Base-by-base conservation (phyloP, 345 rosid genomes). In the Eucalyptus regnans region DNA sequence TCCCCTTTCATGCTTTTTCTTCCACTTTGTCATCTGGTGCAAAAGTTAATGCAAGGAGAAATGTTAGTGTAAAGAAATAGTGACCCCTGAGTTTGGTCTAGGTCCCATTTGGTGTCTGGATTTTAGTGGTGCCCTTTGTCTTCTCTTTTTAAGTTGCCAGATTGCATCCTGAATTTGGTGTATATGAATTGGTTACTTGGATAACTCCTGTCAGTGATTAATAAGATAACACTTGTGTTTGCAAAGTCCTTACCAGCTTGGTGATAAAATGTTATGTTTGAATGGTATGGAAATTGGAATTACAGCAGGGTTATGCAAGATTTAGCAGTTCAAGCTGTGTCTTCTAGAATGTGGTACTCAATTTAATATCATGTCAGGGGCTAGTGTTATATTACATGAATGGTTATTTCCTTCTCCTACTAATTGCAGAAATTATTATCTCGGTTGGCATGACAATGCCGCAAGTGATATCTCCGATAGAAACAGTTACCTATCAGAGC, bases 391-490 rank as follows among this genome's bases (percentile, higher is more conserved):
- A 62, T 54, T 12, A n/a, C 86, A 33, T 25, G 56, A 64, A 43
- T 29, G 44, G 85, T 50, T 44, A 43, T 37, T 62, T 46, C 27
- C 64, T 43, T 87, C 80, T 68, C 86, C 86, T 31, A 52, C 56
- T 66, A 16, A 87, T 15, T 79, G 31, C 97, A 97, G 98, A 97
- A 92, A 97, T 97, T 54, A 95, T 96, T 88, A 97, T 97, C 31
- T 96, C 99, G 33, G 94, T 95, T 2, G 99, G 99, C 27, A 97
- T 97, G 99, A 94, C 99, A 31, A 96, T 97, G 98, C 99, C 99
- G 0, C 96, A 95, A 89, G 92, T 95, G 85, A 91, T 97, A 87
- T 93, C 98, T 90, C 94, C 93, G 37, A 86, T 90, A 62, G 94
- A 95, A 86, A 94, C 94, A 90, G 76, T 89, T 90, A 90, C 93